Evolutionary conservation across 108 stramenopile species (phyloP), one percentile per base, ranked within the genome.

Genomic region (Skeletonema potamos): DNA sequence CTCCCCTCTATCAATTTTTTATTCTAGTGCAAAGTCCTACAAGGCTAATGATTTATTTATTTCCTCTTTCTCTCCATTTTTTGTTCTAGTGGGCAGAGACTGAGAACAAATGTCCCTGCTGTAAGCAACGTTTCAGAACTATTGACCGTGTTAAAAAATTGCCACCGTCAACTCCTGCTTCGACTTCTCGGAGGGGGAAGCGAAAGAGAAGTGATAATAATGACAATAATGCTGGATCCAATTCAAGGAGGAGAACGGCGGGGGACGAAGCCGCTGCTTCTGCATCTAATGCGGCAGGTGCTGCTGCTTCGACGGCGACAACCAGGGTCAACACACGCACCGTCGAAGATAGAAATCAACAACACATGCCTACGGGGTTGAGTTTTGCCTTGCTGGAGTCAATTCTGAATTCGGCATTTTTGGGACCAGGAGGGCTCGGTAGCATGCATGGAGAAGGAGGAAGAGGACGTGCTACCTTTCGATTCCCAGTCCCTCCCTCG

Each of bases 291-390:
- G 41, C 36, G 2, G 60, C 34, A n/a, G 51, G 17, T 20, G 17
- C 20, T 15, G 46, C 36, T 6, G 41, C 59, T 58, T 57, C 37
- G 29, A 28, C 43, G 3, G 17, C 64, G 32, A 13, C 63, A n/a
- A n/a, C 54, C 24, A 62, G 70, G 27, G 68, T 74, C 34, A 81
- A 81, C 30, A 70, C 80, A 22, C 73, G 80, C n/a, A 57, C 54
- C 9, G 80, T 81, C n/a, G 69, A 81, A 30, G 80, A 81, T 58
- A 55, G 80, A 15, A 74, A 66, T 29, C 80, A 81, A 56, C 73
- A 65, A 20, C 6, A 9, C 37, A 8, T 61, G 60, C 58, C 58
- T 2, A 8, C 59, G 37, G 12, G 20, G 20, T 37, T 70, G 17
- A 70, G 60, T 54, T 64, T 60, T 30, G 77, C 69, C 12, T 27